These are phyloP conservation scores for Herpetospermum pedunculosum DNA, from an alignment of 306 rosid species.

Conservation along the genomic window DNA sequence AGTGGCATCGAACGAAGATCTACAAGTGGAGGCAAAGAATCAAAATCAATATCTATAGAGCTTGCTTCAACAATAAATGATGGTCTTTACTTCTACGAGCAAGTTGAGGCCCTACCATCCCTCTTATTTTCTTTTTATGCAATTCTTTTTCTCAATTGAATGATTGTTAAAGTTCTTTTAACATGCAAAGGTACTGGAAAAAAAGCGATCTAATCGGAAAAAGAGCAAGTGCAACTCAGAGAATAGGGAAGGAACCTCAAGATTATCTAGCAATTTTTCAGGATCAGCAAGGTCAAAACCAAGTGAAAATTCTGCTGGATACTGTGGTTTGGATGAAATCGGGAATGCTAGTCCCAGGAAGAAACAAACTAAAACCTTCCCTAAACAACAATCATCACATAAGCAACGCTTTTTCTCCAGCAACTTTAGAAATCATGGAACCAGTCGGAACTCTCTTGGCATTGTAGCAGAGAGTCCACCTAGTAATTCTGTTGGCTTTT, in stretches of 20 bases:
- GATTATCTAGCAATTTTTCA: slow-evolving; percentile 29
- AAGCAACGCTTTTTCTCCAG: slow-evolving; percentile 79
- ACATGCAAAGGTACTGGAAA: slow-evolving; percentile 61
- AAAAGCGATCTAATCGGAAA: slow-evolving; percentile 49
- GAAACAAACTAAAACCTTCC: slow-evolving; percentile 49
- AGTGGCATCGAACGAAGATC: slow-evolving; percentile 31
- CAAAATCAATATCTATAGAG: slow-evolving; percentile 70
- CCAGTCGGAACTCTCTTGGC: slow-evolving; percentile 52
- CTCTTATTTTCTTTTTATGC: neutral
- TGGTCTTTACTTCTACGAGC: slow-evolving; percentile 84
- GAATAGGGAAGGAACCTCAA: slow-evolving; percentile 47
- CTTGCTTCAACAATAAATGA: slow-evolving; percentile 86
- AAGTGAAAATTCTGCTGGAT: slow-evolving; percentile 33
- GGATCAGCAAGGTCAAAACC: slow-evolving; percentile 48
- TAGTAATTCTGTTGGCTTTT: slow-evolving; percentile 85
- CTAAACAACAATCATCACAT: slow-evolving; percentile 53
- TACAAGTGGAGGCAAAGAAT: slow-evolving; percentile 33
- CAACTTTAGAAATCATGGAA: slow-evolving; percentile 70
- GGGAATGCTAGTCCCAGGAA: slow-evolving; percentile 50
- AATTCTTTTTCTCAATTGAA: neutral
- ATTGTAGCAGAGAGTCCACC: slow-evolving; percentile 89
- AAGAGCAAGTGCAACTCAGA: slow-evolving; percentile 38
- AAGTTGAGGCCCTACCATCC: slow-evolving; percentile 39
- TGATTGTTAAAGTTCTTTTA: neutral
- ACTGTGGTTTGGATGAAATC: slow-evolving; percentile 37